Evolutionary conservation across 495 filamentous ascomycete species (phyloP), one percentile per base, ranked within the genome.

Genomic region (Penicillium arizonense): DNA sequence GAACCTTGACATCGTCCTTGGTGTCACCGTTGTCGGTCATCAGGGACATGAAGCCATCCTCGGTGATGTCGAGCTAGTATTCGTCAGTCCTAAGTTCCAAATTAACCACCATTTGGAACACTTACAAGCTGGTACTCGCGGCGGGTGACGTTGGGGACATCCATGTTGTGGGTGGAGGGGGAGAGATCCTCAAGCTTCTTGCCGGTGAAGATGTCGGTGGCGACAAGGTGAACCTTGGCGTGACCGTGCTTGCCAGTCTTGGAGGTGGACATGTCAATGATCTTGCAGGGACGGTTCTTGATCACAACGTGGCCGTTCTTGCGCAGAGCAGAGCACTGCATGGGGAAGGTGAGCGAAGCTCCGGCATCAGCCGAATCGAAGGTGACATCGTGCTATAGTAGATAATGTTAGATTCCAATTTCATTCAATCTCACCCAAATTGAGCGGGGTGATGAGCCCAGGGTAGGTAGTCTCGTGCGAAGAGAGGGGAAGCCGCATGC

Each of bases 201-300:
- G 83, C 83, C 83, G 55, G 91, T 99, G 83, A 99, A 99, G 81
- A 99, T 97, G 72, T 99, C 94, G 71, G 93, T 85, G 69, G 89
- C 94, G 65, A 95, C 86, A 55, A 99, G 77, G 81, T 99, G 91
- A 72, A 97, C 94, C 87, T 99, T 99, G 75, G 94, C 94, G 87
- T 99, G 94, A 75, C 94, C 94, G 88, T 99, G 94, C 89, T 99
- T 99, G 75, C 94, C 94, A 57, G 94, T 99, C 91, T 99, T 99
- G 70, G 94, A 99, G 77, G 94, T 99, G 56, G 89, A 93, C 94
- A 99, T 99, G 69, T 97, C 94, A 73, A 97, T 89, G 65, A 99
- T 99, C 87, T 97, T 97, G 91, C 94, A 99, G 57, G 94, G 94
- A 64, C 94, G 93, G 71, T 80, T 77, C 85, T 99, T 97, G 78